These are phyloP conservation scores for Phyllosticta citribraziliensis DNA, from an alignment of 2,329 filamentous ascomycete genomes.

Conservation along the genomic window DNA sequence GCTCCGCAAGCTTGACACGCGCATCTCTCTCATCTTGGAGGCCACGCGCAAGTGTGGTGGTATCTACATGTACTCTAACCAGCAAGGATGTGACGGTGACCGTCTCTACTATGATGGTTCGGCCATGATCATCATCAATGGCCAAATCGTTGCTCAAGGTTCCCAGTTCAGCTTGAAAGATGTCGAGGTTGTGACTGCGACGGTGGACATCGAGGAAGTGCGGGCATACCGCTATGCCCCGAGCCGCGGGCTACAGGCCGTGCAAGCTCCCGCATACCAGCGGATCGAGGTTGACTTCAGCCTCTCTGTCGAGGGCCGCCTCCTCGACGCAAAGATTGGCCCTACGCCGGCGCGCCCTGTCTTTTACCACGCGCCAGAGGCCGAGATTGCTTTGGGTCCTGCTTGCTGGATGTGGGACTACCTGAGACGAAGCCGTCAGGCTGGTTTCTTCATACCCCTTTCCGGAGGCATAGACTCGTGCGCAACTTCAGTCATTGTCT, in stretches of 20 bases:
- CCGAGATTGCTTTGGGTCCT: constrained; percentile 52
- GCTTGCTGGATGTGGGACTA: constrained; percentile 62
- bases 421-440: constrained; percentile 40
- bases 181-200: constrained; percentile 45
- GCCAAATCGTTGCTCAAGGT: constrained; percentile 54
- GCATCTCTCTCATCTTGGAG: constrained; percentile 56
- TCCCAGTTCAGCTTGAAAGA: constrained; percentile 53
- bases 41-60: constrained; percentile 54
- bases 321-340: constrained; percentile 35
- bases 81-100: constrained; percentile 39
- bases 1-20: constrained; percentile 54
- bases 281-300: constrained; percentile 36
- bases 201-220: constrained; percentile 59
- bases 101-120: constrained; percentile 37
- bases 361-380: constrained; percentile 51
- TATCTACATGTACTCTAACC: constrained; percentile 55
- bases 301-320: constrained; percentile 32
- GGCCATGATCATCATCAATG: constrained; percentile 54
- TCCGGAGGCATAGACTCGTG: constrained; percentile 53
- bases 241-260: constrained; percentile 49
- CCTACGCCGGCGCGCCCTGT: constrained; percentile 39
- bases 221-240: constrained; percentile 48
- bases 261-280: constrained; percentile 38
- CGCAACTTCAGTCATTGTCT: constrained; percentile 42
- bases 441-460: constrained; percentile 49